phyloP scores from a whole-genome alignment of 495 filamentous ascomycete genomes.

The Lophium mytilinum region DNA sequence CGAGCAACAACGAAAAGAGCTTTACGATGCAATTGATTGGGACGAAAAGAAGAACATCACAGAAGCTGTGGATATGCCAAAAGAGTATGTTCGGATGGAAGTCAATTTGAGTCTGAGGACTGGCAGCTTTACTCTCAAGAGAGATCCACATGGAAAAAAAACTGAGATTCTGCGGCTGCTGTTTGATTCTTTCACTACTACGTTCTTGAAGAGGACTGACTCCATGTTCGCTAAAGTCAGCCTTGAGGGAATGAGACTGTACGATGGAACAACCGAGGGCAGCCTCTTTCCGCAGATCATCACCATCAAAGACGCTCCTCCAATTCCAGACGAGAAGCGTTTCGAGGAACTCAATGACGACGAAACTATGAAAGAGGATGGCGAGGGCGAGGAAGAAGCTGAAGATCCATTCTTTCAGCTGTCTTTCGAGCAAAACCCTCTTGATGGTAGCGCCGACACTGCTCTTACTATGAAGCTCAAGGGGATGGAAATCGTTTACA shows the following conservation, averaged over 20 bases:
- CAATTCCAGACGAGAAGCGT: slow-evolving; percentile 39
- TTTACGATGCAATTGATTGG: slow-evolving; percentile 96
- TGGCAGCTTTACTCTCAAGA: slow-evolving; percentile 86
- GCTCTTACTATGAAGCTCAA: slow-evolving; percentile 85
- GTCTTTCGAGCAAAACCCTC: slow-evolving; percentile 86
- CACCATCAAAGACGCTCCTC: slow-evolving; percentile 77
- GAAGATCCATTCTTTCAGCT: slow-evolving; percentile 83
- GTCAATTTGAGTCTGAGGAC: slow-evolving; percentile 82
- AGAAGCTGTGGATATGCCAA: slow-evolving; percentile 78
- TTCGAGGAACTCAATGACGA: slow-evolving; percentile 55
- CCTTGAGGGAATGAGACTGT: slow-evolving; percentile 85
- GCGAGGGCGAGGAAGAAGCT: slow-evolving; percentile 31
- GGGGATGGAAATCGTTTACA: slow-evolving; percentile 94
- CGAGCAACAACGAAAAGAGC: slow-evolving; percentile 89
- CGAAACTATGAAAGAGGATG: slow-evolving; percentile 29
- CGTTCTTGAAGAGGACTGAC: slow-evolving; percentile 77
- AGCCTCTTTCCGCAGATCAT: slow-evolving; percentile 91
- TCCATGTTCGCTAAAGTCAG: slow-evolving; percentile 82
- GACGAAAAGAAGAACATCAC: slow-evolving; percentile 88
- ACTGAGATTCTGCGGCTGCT: slow-evolving; percentile 80
- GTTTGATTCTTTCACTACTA: slow-evolving; percentile 88
- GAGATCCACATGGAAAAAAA: slow-evolving; percentile 70
- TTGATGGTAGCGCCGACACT: slow-evolving; percentile 85
- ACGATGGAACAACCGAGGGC: slow-evolving; percentile 87
- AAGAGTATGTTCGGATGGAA: slow-evolving; percentile 86